Conservation (phyloP, 2,329 filamentous ascomycete species). For the Colletotrichum cordylinicola region DNA sequence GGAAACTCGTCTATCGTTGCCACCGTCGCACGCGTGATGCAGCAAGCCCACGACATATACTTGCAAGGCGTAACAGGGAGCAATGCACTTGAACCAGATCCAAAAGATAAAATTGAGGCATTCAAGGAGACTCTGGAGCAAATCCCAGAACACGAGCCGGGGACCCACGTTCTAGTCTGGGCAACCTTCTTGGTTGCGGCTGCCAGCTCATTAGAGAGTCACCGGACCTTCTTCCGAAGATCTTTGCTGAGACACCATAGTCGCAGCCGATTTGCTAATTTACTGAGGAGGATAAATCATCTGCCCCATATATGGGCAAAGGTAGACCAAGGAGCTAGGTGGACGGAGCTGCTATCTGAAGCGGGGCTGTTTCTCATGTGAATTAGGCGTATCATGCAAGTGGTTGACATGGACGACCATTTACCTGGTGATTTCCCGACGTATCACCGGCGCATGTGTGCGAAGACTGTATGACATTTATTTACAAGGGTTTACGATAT, state of each 20-base stretch:
- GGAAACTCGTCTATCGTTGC: background rate
- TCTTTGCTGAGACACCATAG: background rate
- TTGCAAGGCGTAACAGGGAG: background rate
- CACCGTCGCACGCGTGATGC: background rate
- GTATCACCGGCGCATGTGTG: fast-evolving
- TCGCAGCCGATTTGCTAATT: background rate
- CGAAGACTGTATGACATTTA: background rate
- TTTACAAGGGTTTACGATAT: fast-evolving
- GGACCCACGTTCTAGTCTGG: background rate
- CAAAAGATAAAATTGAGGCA: background rate
- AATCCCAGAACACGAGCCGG: background rate
- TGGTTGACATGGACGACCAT: fast-evolving
- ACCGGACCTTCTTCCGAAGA: background rate
- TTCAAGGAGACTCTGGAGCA: background rate
- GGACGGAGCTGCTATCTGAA: background rate
- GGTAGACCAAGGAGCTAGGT: background rate
- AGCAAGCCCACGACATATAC: background rate
- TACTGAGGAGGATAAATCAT: background rate
- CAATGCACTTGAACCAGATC: fast-evolving
- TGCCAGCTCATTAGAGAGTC: background rate
- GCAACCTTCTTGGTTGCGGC: background rate
- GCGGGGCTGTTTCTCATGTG: background rate
- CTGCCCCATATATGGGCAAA: background rate
- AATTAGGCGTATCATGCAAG: background rate
- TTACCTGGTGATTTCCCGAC: fast-evolving